Percentiles rank a stretch among this genome's conserved stretches.
Evolutionary conservation across 768 basidiomycete genomes (phyloP).

Genomic region (Polyporus arcularius): DNA sequence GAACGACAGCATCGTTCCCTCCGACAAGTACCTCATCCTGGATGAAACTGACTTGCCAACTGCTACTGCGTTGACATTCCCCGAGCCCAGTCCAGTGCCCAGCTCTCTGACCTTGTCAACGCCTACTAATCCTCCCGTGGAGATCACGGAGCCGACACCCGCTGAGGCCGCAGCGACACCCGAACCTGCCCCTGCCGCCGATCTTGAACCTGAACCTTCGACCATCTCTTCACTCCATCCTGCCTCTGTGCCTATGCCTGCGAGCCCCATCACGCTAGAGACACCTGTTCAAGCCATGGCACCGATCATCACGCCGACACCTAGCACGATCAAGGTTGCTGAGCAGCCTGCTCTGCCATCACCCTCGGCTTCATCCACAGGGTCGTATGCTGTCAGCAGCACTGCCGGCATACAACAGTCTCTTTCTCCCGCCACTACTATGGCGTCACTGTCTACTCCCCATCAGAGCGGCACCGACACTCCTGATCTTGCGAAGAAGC

Average conservation of each 20-base stretch:
- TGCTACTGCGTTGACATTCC: conserved; percentile 31
- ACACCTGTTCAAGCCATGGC: conserved; percentile 1
- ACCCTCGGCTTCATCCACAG: conserved; percentile 24
- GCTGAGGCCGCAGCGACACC: conserved; percentile 1
- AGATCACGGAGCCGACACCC: conserved; percentile 16
- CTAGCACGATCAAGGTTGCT: conserved; percentile 20
- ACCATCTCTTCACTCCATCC: neutral
- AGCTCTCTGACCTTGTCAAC: conserved; percentile 1
- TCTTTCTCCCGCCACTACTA: conserved; percentile 27
- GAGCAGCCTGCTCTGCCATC: conserved; percentile 24
- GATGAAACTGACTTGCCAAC: conserved; percentile 29
- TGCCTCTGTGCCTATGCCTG: neutral
- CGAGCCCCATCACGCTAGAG: conserved; percentile 10
- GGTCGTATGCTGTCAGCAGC: conserved; percentile 23
- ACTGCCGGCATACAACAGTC: conserved; percentile 28
- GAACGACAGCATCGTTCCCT: conserved; percentile 28
- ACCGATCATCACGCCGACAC: conserved; percentile 10
- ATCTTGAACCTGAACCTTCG: neutral
- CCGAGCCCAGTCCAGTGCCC: conserved; percentile 12
- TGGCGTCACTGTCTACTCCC: conserved; percentile 14
- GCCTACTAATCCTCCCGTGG: neutral
- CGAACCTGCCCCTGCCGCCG: neutral
- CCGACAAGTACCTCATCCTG: conserved; percentile 35
- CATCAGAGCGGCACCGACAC: neutral
- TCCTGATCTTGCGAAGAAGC: conserved; percentile 31